Base-by-base conservation (phyloP, 306 rosid species). In the Astragalus membranaceus region DNA sequence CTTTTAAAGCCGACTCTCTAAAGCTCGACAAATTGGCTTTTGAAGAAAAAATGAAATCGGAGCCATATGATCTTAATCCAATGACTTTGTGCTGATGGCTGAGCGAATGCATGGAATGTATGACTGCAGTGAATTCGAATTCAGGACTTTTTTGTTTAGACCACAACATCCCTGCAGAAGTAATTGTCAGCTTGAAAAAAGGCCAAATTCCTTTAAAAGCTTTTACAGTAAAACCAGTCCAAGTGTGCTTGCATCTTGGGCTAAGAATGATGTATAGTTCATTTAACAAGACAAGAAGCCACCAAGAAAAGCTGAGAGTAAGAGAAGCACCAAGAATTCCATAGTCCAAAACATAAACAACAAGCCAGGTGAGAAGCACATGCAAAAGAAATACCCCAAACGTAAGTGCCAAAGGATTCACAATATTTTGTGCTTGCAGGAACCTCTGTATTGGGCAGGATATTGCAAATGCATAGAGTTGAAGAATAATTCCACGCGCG, bases 391-490 rank as follows among this genome's bases (percentile, higher is more conserved):
- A 67, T 2, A 67, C 72, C 41, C 62, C 60, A 67, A 49, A 67
- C 70, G 82, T 85, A 51, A 47, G 80, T 3, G 89, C 89, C 75
- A 85, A 33, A 20, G 89, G 87, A 67, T 85, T 85, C 26, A 87
- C 92, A 37, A 80, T 78, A 74, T 87, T 84, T 73, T 87, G 87
- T 26, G 89, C 87, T 65, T 78, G 85, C 52, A 87, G 92, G 55
- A 78, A 87, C 69, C 73, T 51, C 15, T 68, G 62, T 62, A 84
- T 79, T 12, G 95, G 95, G 67, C 85, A 80, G 68, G 65, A 51
- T 6, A 88, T 48, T 4, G 95, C 89, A 68, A 86, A 84, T 47
- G 91, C 87, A 74, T 84, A 82, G 33, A 88, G 78, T 20, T 88
- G 91, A 41, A 39, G 91, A 43, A 82, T 63, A 20, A 84, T 54